A percentile compares a stretch with the other conserved stretches of the same genome.
These are phyloP conservation scores for Huntiella savannae DNA, from an alignment of 2,329 filamentous ascomycete species.

Conservation along the genomic window DNA sequence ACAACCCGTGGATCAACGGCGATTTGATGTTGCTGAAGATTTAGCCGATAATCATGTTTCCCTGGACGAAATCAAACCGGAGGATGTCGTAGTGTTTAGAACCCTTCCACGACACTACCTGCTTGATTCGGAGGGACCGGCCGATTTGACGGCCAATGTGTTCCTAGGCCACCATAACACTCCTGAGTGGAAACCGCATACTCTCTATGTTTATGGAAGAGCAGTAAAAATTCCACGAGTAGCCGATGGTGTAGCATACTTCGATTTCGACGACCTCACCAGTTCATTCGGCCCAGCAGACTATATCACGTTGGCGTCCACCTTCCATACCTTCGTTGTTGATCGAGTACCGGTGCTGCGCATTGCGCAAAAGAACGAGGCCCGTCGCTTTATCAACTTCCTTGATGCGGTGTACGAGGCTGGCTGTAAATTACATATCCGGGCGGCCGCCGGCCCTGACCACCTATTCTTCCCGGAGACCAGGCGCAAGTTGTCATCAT, in stretches of 20 bases:
- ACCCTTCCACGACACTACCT: conserved; percentile 6
- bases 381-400: conserved; percentile 59
- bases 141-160: conserved; percentile 12
- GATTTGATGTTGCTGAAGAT: not conserved
- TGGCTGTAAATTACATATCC: conserved; percentile 55
- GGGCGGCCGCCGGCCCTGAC: conserved; percentile 49
- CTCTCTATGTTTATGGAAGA: conserved; percentile 42
- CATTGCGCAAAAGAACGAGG: conserved; percentile 57
- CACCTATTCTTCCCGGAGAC: conserved; percentile 58
- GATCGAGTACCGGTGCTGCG: conserved; percentile 50
- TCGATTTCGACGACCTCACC: conserved; percentile 52
- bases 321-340: conserved; percentile 60
- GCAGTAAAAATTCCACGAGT: conserved; percentile 39
- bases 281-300: conserved; percentile 56
- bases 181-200: conserved; percentile 13
- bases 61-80: conserved; percentile 1
- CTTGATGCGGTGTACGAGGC: conserved; percentile 68
- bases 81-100: not conserved
- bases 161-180: not conserved
- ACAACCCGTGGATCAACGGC: not conserved
- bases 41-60: not conserved
- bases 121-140: not conserved
- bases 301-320: conserved; percentile 64
- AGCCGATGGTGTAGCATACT: conserved; percentile 37
- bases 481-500: conserved; percentile 10